phyloP scores from a whole-genome alignment of 1,284 basidiomycete species.

The Naganishia albida region DNA sequence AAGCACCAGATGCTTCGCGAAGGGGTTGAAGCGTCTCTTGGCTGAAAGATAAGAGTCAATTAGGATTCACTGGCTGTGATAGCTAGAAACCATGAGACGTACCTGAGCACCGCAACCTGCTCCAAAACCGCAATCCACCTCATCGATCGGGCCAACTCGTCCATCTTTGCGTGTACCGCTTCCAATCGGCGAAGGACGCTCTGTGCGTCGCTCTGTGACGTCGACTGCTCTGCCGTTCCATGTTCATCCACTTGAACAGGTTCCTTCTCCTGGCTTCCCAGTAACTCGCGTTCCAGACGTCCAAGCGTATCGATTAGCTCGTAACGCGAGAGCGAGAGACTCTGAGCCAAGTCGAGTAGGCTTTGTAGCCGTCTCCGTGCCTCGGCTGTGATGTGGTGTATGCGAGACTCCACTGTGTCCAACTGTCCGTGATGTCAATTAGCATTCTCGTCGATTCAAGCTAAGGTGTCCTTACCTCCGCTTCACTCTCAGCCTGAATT shows the following conservation, averaged over 20 bases:
- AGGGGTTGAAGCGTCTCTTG: slow-evolving; percentile 44
- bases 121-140: slow-evolving; percentile 74
- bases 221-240: background rate
- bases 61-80: background rate
- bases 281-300: slow-evolving; percentile 42
- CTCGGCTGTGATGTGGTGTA: slow-evolving; percentile 41
- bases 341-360: slow-evolving; percentile 64
- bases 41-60: slow-evolving; percentile 29
- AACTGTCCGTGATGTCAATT: background rate
- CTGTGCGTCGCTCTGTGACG: slow-evolving; percentile 16
- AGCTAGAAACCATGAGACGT: slow-evolving; percentile 38
- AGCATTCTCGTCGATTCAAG: background rate
- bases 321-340: slow-evolving; percentile 72
- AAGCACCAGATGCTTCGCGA: slow-evolving; percentile 51
- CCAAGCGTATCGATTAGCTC: slow-evolving; percentile 53
- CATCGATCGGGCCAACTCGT: slow-evolving; percentile 71
- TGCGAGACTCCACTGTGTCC: slow-evolving; percentile 1
- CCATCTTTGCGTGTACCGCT: slow-evolving; percentile 70
- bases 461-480: background rate
- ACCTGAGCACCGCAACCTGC: slow-evolving; percentile 72
- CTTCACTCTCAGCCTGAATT: slow-evolving; percentile 8
- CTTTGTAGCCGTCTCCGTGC: slow-evolving; percentile 40
- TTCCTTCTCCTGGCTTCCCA: slow-evolving; percentile 8
- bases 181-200: slow-evolving; percentile 63
- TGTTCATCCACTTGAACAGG: background rate